Evolutionary conservation across 441 rosid genomes (phyloP), one percentile per base, ranked within the genome.

Genomic region (Flueggea neowawraea): DNA sequence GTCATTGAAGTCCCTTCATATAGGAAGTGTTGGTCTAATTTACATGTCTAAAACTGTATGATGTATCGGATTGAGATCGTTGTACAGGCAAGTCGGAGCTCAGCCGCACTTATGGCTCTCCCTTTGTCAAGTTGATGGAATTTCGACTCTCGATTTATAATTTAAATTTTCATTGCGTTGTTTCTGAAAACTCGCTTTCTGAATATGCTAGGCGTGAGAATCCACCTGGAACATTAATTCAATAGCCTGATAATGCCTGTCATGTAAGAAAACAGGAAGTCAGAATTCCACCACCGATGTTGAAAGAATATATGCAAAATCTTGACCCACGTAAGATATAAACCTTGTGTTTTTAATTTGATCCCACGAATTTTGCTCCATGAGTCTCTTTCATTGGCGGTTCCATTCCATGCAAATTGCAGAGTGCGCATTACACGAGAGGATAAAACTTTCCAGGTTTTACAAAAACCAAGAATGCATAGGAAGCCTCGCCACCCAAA

Each of bases 381-480:
- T 9, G 50, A 3, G 50, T 14, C 50, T 10, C 50, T 10, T 47
- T 59, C 43, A 3, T 8, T 33, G 10, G 14, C 61, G 1, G 48
- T 22, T 59, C 12, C 62, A 36, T 36, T 59, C 53, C 17, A 13
- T 28, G 53, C 16, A 45, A 59, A 28, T 59, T 59, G 53, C 41
- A 48, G 15, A 5, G 52, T 36, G 41, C 41, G 1, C 9, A 47
- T 47, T 47, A 36, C 41, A 36, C 3, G 39, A 54, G 10, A 22
- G 12, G 31, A 12, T 43, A 36, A n/a, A 12, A 22, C 12, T 54
- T 54, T 28, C 5, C 15, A 12, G n/a, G 2, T 51, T 43, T 32
- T 16, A 51, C 66, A 58, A 16, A 67, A 52, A 22, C 31, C 47
- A 61, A 64, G 52, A 22, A 9, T 28, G 45, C 63, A 39, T 57